phyloP scores from a whole-genome alignment of 148 eudicot genomes.

The Mesembryanthemum crystallinum region DNA sequence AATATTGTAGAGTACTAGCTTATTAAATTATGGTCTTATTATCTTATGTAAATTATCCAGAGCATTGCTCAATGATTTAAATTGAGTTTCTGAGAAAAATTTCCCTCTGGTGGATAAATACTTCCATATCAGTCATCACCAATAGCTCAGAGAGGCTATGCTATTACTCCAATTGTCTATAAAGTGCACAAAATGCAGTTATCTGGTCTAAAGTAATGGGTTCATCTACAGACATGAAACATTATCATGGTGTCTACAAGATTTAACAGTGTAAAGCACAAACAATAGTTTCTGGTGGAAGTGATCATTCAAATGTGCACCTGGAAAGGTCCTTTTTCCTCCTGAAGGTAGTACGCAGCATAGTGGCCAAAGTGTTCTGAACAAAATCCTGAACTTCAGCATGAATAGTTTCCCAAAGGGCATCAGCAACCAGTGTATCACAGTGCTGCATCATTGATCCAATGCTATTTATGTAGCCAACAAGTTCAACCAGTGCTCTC shows the following conservation, averaged over 20 bases:
- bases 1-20: not conserved
- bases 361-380: constrained; percentile 86
- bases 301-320: constrained; percentile 30
- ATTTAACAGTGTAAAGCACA: not conserved
- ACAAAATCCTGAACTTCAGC: constrained; percentile 99
- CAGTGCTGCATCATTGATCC: constrained; percentile 88
- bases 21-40: not conserved
- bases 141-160: no score
- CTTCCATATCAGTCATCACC: no score
- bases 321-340: constrained; percentile 93
- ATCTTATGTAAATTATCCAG: not conserved
- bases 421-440: constrained; percentile 91
- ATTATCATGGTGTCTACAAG: not conserved
- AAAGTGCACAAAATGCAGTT: not conserved
- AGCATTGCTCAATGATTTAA: not conserved
- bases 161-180: not conserved
- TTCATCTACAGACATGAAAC: not conserved
- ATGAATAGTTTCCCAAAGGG: constrained; percentile 97
- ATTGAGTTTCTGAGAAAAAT: no score
- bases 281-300: constrained; percentile 2
- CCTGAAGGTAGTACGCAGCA: constrained; percentile 90
- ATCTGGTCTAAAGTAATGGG: not conserved
- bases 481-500: constrained; percentile 89
- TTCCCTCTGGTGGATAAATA: no score
- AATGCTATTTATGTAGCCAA: constrained; percentile 86